Base-by-base conservation (phyloP, 345 rosid genomes). In the Linum lewisii region DNA sequence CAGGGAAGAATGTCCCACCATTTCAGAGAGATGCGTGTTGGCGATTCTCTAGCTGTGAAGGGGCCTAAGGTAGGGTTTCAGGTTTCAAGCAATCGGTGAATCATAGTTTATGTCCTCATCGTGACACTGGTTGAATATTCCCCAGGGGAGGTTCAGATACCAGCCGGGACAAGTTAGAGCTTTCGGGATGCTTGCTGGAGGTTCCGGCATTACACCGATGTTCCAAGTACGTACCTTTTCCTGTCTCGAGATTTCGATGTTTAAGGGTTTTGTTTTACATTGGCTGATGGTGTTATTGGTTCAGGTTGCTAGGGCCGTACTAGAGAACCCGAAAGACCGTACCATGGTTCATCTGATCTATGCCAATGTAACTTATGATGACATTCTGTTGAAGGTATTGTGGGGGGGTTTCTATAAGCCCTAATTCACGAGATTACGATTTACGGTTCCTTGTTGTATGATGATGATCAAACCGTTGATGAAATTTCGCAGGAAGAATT, bases 1-100 rank as follows among this genome's bases (percentile, higher is more conserved):
- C 95, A 85, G 84, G 99, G 99, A 77, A 79, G 95, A 75, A 93
- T 93, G 97, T 93, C 99, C 60, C 97, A 89, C 73, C 99, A 93
- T 80, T 93, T 93, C 71, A 82, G 97, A 11, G 95, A 93, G 85
- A 77, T 93, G 88, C 75, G 67, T 34, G 96, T 84, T 62, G 96
- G 92, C 66, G 86, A 89, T 77, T 64, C 62, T 69, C 96, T 93
- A 60, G 67, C 97, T 6, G 99, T 93, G 1, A 93, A 85, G 76
- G 99, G 99, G 59, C 99, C 99, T 38, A 93, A 93, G 99, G 99
- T 93, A 79, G 49, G 45, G 56, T 19, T 22, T 66, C 54, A 32
- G 19, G 38, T 60, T 29, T 51, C 8, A 13, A 8, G n/a, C 14
- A 7, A 21, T 15, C 7, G 25, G 1, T 7, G 56, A 24, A 20